A percentile compares a stretch with the other conserved stretches of the same genome.
Conservation (phyloP, 257 asterid genomes). For the Petunia secreta region DNA sequence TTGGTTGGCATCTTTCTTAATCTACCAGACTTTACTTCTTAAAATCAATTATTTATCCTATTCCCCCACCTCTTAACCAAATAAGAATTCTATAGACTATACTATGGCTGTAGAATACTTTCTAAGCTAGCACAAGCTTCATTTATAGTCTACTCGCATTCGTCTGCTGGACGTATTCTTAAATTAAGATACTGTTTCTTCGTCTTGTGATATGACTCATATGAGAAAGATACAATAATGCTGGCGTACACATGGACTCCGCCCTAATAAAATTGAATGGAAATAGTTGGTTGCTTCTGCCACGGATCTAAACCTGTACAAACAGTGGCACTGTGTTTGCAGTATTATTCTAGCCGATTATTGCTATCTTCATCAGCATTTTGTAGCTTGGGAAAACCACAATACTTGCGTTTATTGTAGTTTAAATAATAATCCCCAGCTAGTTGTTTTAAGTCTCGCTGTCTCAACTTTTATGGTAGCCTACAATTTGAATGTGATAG, state of each 20-base stretch:
- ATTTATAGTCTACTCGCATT: not conserved
- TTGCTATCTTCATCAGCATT: not conserved
- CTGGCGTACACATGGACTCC: not conserved
- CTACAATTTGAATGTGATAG: not conserved
- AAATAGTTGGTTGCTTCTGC: not conserved
- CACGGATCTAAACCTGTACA: not conserved
- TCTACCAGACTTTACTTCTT: not conserved
- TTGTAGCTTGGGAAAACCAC: not conserved
- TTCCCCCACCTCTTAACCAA: not conserved
- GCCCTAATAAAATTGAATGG: not conserved
- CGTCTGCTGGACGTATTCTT: slow-evolving; percentile 2
- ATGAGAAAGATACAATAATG: not conserved
- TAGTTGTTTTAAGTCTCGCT: not conserved
- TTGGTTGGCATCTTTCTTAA: not conserved
- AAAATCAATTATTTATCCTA: not conserved
- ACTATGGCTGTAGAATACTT: not conserved
- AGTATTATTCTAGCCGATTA: not conserved
- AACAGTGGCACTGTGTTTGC: not conserved
- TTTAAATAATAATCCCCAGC: not conserved
- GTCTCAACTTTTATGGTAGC: not conserved
- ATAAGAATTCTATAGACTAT: not conserved
- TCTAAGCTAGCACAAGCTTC: not conserved
- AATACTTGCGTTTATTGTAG: not conserved
- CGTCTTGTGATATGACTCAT: not conserved
- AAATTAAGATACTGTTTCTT: not conserved